phyloP scores from a whole-genome alignment of 1,139 yeast genomes.

The Saccharomycopsis crataegensis region DNA sequence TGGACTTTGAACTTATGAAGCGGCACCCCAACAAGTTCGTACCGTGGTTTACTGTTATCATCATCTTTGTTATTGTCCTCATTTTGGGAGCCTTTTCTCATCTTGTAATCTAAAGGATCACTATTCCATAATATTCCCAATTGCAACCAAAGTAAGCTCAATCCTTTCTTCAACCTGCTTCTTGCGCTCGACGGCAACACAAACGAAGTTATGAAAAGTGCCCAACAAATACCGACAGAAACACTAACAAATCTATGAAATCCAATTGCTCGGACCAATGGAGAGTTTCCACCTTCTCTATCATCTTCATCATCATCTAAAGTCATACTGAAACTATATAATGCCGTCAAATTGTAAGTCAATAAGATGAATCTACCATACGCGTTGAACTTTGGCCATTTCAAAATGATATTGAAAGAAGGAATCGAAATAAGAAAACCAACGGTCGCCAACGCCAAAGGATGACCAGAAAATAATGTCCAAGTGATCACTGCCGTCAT shows the following conservation, averaged over 20 bases:
- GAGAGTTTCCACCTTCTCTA: constrained; percentile 41
- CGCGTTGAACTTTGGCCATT: constrained; percentile 57
- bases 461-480: constrained; percentile 52
- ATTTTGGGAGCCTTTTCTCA: background rate
- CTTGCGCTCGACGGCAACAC: constrained; percentile 76
- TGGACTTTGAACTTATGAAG: constrained; percentile 44
- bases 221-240: constrained; percentile 70
- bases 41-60: background rate
- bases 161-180: constrained; percentile 52
- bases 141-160: constrained; percentile 67
- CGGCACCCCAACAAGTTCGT: constrained; percentile 41
- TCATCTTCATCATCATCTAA: constrained; percentile 54
- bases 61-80: background rate
- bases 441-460: constrained; percentile 42
- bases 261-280: constrained; percentile 70
- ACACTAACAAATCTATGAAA: constrained; percentile 72
- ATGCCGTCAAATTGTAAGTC: constrained; percentile 72
- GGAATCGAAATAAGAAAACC: constrained; percentile 58
- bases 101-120: constrained; percentile 36
- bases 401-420: constrained; percentile 62
- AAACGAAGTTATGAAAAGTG: constrained; percentile 52
- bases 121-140: constrained; percentile 80
- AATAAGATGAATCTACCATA: constrained; percentile 68
- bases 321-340: constrained; percentile 67
- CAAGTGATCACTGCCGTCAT: constrained; percentile 51